A percentile compares a stretch with the other conserved stretches of the same genome.
phyloP scores from a whole-genome alignment of 768 basidiomycete genomes.

The Suillus discolor region DNA sequence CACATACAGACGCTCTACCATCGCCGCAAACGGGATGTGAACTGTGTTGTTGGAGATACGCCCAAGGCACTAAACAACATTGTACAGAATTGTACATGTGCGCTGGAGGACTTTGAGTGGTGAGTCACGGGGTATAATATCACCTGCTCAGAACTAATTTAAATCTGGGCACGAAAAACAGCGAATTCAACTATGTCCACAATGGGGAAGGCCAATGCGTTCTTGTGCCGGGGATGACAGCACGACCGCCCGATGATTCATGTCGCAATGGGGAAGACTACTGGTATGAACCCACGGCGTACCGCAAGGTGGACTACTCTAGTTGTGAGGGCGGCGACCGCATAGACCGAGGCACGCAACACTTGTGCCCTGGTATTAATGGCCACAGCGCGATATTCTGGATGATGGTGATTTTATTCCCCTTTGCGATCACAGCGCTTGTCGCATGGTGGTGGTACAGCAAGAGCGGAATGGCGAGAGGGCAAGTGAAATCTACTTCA shows the following conservation, averaged over 20 bases:
- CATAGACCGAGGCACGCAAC: slow-evolving; percentile 73
- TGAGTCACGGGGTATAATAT: slow-evolving; percentile 37
- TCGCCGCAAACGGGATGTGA: slow-evolving; percentile 74
- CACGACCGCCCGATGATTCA: slow-evolving; percentile 62
- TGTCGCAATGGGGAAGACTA: slow-evolving; percentile 67
- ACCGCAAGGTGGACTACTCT: slow-evolving; percentile 90
- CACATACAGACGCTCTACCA: slow-evolving; percentile 79
- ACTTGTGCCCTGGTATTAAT: slow-evolving; percentile 81
- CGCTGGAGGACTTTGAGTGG: slow-evolving; percentile 90
- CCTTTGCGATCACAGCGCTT: slow-evolving; percentile 75
- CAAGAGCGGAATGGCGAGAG: slow-evolving; percentile 69
- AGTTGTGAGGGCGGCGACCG: slow-evolving; percentile 79
- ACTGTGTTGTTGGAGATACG: slow-evolving; percentile 83
- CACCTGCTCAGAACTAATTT: background rate
- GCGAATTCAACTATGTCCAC: slow-evolving; percentile 91
- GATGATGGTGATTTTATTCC: slow-evolving; percentile 73
- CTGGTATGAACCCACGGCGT: slow-evolving; percentile 94
- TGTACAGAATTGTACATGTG: slow-evolving; percentile 75
- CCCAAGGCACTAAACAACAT: slow-evolving; percentile 53
- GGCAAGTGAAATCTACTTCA: slow-evolving; percentile 48
- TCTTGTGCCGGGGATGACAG: slow-evolving; percentile 65
- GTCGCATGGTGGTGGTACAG: slow-evolving; percentile 84
- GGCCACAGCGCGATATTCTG: slow-evolving; percentile 83
- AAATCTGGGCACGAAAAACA: slow-evolving; percentile 30
- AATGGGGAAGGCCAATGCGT: slow-evolving; percentile 75